Base-by-base conservation (phyloP, 2,329 filamentous ascomycete genomes). In the Cordyceps cateniannulata region DNA sequence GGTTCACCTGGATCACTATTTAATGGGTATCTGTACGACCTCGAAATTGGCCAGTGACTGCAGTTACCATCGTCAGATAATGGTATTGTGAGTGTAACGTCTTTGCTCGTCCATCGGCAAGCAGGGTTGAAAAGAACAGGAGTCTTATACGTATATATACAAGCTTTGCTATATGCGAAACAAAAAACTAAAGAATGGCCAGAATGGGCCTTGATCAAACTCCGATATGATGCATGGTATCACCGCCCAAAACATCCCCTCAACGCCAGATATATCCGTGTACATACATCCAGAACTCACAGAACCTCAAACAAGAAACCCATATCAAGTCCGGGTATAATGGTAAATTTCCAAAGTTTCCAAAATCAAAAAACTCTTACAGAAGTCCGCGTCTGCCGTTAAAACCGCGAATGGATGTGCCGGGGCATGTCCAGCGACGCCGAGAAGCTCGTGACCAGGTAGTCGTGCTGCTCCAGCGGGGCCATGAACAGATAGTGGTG, bases 401-500 rank as follows among this genome's bases (percentile, higher is more conserved):
- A 58, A 20, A 49, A 49, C 32, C 55, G 45, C 24, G 56, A 59
- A 24, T 59, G 56, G 1, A 44, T 12, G 42, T 59, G 35, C n/a
- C 56, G 32, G 10, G 56, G 56, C 38, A 52, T 52, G n/a, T 59
- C 56, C 47, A 52, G 16, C 24, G 47, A 32, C 8, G 48, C 49
- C 24, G 48, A 32, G 20, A 47, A 52, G 24, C 57, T 29, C 25
- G 48, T 18, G 5, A 35, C 27, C 35, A 52, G 2, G 9, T 47
- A 52, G 27, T 52, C 57, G 27, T 44, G 57, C 16, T 32, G 57
- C 9, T 59, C 48, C 14, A 52, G 48, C 20, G 57, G 57, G 1
- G 57, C 38, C 40, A 52, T 59, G 16, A 59, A 59, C 22, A 52
- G 27, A n/a, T 59, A 52, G 8, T 52, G n/a, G 24, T 40, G 57